These are phyloP conservation scores for Diddensiella transvaalensis DNA, from an alignment of 805 yeast genomes.

Conservation along the genomic window DNA sequence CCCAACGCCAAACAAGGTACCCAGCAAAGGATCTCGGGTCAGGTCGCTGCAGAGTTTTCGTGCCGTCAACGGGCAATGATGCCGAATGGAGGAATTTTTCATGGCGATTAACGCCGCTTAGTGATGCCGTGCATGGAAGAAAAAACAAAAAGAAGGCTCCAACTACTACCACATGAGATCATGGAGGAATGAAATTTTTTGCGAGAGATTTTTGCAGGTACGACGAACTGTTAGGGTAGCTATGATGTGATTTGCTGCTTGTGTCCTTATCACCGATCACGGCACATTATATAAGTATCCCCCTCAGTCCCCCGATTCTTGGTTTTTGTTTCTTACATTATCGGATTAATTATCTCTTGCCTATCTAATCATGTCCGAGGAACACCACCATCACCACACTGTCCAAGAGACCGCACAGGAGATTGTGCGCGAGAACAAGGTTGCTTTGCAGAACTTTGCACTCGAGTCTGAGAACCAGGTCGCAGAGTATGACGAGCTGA, in stretches of 20 bases:
- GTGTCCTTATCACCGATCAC: background rate
- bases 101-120: background rate
- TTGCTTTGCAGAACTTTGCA: background rate
- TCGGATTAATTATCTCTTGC: background rate
- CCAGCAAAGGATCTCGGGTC: background rate
- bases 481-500: slow-evolving; percentile 6
- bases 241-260: background rate
- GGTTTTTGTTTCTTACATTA: background rate
- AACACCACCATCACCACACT: background rate
- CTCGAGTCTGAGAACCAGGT: background rate
- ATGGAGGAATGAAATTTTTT: too few relatives aligned
- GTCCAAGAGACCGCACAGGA: background rate
- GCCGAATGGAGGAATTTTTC: background rate
- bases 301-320: background rate
- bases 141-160: too few relatives aligned
- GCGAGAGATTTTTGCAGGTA: background rate
- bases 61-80: background rate
- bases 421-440: background rate
- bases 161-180: too few relatives aligned
- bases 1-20: too few relatives aligned
- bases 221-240: background rate
- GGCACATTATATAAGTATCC: background rate
- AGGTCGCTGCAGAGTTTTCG: background rate
- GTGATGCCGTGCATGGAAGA: background rate
- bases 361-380: background rate